Conservation (phyloP, 768 basidiomycete species). For the Leccinum ochraceum region DNA sequence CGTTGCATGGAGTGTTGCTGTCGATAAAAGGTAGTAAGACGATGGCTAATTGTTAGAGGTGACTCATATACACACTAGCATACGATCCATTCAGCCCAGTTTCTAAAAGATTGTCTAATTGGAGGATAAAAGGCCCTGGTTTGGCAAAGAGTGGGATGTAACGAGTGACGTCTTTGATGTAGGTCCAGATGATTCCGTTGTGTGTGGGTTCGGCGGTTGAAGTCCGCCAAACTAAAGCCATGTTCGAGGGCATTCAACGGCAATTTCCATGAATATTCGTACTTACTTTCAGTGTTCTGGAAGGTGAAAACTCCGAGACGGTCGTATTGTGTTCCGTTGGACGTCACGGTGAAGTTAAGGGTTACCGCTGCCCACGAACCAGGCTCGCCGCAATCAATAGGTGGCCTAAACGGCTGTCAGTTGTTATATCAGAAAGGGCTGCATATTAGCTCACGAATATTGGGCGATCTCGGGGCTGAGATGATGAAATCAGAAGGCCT, state of each 20-base stretch:
- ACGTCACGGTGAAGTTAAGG: conserved; percentile 75
- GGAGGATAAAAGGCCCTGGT: conserved; percentile 67
- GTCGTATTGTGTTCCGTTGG: conserved; percentile 77
- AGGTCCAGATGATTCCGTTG: conserved; percentile 79
- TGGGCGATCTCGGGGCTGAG: conserved; percentile 63
- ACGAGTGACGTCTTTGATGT: conserved; percentile 71
- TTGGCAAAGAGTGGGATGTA: conserved; percentile 71
- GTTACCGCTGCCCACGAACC: conserved; percentile 78
- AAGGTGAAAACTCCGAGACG: conserved; percentile 73
- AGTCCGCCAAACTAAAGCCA: conserved; percentile 66
- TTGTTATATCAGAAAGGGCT: not conserved
- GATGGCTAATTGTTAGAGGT: not conserved
- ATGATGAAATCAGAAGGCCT: not conserved
- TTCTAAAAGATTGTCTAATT: conserved; percentile 70
- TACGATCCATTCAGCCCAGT: conserved; percentile 64
- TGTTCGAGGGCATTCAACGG: not conserved
- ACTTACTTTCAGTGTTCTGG: conserved; percentile 74
- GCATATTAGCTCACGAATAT: conserved; percentile 45
- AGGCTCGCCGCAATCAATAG: conserved; percentile 64
- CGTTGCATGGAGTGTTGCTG: conserved; percentile 70
- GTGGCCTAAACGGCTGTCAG: conserved; percentile 47
- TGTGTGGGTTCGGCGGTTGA: conserved; percentile 75
- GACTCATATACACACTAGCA: conserved; percentile 47
- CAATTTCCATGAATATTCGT: not conserved
- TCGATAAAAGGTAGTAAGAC: conserved; percentile 2